Evolutionary conservation across 164 flowering plant species (phyloP).

Genomic region (Berberis thunbergii): DNA sequence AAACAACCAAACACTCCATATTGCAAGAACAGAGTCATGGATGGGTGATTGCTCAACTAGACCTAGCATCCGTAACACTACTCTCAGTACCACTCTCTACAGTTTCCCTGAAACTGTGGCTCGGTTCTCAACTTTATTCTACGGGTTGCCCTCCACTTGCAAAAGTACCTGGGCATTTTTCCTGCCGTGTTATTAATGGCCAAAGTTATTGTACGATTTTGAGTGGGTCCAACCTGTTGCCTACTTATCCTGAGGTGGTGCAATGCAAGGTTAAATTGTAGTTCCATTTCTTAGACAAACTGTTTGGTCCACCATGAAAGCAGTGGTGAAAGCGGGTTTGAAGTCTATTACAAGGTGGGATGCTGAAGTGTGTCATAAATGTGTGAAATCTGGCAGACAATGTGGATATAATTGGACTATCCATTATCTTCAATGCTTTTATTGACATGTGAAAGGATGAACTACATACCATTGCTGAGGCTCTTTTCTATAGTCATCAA

Average conservation of each 20-base stretch:
- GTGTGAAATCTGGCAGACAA: background rate
- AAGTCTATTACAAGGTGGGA: background rate
- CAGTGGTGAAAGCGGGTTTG: background rate
- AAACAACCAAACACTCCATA: background rate
- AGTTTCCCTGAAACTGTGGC: background rate
- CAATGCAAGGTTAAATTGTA: no score
- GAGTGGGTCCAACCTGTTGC: no score
- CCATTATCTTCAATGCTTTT: no score
- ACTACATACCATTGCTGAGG: no score
- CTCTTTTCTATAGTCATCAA: no score
- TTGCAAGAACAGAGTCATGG: slow-evolving; percentile 18
- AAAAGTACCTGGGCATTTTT: background rate
- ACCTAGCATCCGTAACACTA: slow-evolving; percentile 5
- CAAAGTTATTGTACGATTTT: no score
- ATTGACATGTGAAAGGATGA: no score
- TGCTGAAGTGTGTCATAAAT: background rate
- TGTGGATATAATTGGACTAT: background rate
- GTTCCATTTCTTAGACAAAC: no score
- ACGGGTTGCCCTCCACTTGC: background rate
- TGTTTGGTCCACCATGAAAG: no score
- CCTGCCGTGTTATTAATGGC: no score
- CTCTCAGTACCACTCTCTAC: slow-evolving; percentile 13
- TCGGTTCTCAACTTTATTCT: slow-evolving; percentile 12
- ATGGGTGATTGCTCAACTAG: slow-evolving; percentile 3
- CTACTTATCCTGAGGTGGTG: no score